Evolutionary conservation across 1,284 basidiomycete species (phyloP), one percentile per base, ranked within the genome.

Genomic region (Caloboletus inedulis): DNA sequence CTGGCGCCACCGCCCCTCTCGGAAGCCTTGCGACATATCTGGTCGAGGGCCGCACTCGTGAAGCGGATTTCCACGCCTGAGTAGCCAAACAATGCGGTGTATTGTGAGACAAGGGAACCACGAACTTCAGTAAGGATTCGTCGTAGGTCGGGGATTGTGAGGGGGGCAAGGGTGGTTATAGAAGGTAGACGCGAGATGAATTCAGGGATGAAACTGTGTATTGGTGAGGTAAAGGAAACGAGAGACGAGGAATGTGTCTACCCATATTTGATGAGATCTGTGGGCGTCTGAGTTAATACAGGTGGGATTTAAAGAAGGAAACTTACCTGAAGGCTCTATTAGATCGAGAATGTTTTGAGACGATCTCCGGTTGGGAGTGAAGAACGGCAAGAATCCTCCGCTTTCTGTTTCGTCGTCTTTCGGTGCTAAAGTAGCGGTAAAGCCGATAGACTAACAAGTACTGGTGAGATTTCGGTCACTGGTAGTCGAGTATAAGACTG

Each of bases 141-240:
- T n/a, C 94, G 81, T 9, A 98, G 78, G 66, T 98, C 95, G 35
- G 78, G 49, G 63, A 77, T 63, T 73, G 82, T 67, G 69, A 98
- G 77, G 4, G 91, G 85, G 14, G 87, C 74, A 10, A 98, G 79
- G 0, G 91, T 85, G 1, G 94, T 92, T 36, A 94, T 78, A 31
- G 92, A 89, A 4, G 95, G 95, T 18, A 97, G 72, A 30, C 95
- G 88, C 21, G 91, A 94, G 37, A 96, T 80, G 65, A 98, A 97
- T 72, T 97, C 95, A 9, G 95, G 95, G 53, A 98, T 98, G 58
- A 97, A 88, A 1, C 87, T 89, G 41, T 21, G 29, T 29, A 29
- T 49, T 41, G 33, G 36, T 52, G 37, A 58, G 55, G 30, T n/a
- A 7, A 48, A 49, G 23, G 55, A 57, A 21, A 48, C 18, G 30